Percentiles rank a stretch among this genome's conserved stretches.
phyloP scores from a whole-genome alignment of 176 grass and related monocot genomes.

The Cenchrus fungigraminus region DNA sequence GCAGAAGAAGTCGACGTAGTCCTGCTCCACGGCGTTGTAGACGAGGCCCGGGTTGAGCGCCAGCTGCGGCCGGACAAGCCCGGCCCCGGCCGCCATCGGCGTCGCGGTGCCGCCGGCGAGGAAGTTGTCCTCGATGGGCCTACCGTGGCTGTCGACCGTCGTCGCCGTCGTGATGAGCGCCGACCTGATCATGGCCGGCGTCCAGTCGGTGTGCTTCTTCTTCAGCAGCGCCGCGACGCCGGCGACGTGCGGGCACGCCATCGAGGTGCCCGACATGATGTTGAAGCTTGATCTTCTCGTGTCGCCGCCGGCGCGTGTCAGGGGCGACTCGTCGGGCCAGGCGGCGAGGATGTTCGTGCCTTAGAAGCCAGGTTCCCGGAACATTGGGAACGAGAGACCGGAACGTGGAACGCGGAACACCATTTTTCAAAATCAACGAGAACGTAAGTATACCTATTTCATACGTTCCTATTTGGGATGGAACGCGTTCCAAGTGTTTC shows the following conservation, averaged over 20 bases:
- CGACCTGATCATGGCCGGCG: conserved; percentile 54
- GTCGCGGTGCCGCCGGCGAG: not conserved
- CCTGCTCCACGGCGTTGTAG: not conserved
- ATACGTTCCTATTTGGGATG: too few relatives aligned
- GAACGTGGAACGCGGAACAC: too few relatives aligned
- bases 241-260: conserved; percentile 89
- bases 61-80: not conserved
- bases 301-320: conserved; percentile 7
- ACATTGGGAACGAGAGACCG: too few relatives aligned
- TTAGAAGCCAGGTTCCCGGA: too few relatives aligned
- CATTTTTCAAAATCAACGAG: too few relatives aligned
- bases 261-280: conserved; percentile 82
- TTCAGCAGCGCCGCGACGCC: conserved; percentile 67
- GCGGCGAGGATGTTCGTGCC: not conserved
- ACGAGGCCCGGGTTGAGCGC: conserved; percentile 29
- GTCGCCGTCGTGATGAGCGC: conserved; percentile 59
- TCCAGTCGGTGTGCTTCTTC: conserved; percentile 22
- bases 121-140: conserved; percentile 22
- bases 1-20: conserved; percentile 43
- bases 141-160: conserved; percentile 40
- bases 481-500: too few relatives aligned
- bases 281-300: conserved; percentile 37
- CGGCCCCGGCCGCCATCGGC: not conserved
- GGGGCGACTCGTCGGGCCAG: not conserved
- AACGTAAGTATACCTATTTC: too few relatives aligned